These are phyloP conservation scores for Aspergillus homomorphus DNA, from an alignment of 495 filamentous ascomycete species.

Conservation along the genomic window DNA sequence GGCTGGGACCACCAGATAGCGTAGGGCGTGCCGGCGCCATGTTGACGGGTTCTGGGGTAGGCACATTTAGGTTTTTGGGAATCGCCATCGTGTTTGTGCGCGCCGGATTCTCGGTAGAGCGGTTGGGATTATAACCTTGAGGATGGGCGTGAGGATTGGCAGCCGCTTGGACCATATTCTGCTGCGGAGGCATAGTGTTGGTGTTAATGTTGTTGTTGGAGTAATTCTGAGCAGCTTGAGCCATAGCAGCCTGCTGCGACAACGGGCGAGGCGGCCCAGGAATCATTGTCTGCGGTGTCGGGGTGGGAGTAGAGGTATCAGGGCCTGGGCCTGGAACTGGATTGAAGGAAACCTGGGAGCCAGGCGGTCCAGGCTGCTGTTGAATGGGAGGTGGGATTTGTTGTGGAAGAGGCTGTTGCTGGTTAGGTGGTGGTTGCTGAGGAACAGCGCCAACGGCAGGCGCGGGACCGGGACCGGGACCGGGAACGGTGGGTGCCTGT, in stretches of 20 bases:
- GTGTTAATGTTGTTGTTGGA: constrained; percentile 36
- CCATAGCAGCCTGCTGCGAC: constrained; percentile 60
- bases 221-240: constrained; percentile 57
- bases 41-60: constrained; percentile 65
- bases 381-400: constrained; percentile 29
- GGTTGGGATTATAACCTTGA: constrained; percentile 48
- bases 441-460: constrained; percentile 18
- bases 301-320: constrained; percentile 42
- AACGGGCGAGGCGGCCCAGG: constrained; percentile 56
- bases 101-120: constrained; percentile 42
- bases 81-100: constrained; percentile 67
- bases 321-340: constrained; percentile 32
- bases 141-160: constrained; percentile 51
- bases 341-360: constrained; percentile 38
- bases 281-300: constrained; percentile 41
- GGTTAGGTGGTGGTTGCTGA: constrained; percentile 28
- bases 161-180: constrained; percentile 31
- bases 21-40: constrained; percentile 75
- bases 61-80: constrained; percentile 70
- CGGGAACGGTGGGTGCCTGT: constrained; percentile 35
- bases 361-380: constrained; percentile 34
- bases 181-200: constrained; percentile 34
- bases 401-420: constrained; percentile 46
- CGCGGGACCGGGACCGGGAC: constrained; percentile 22
- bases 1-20: constrained; percentile 68